phyloP scores from a whole-genome alignment of 2,329 filamentous ascomycete species.

The Talaromyces sp. region DNA sequence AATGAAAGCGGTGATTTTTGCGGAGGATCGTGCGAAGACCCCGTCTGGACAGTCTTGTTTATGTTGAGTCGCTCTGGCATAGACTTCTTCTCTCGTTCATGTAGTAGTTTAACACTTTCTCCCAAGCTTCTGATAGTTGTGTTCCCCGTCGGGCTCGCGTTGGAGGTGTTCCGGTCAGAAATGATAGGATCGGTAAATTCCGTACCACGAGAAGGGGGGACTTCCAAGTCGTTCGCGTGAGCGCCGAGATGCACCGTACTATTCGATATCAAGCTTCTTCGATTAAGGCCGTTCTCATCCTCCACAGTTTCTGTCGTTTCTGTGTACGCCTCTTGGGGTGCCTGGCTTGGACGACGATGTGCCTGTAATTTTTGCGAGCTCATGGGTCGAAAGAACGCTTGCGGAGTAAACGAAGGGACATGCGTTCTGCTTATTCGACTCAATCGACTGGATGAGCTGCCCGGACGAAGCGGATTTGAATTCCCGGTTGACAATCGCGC shows the following conservation, averaged over 20 bases:
- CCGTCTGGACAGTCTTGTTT: conserved; percentile 57
- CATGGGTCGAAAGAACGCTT: conserved; percentile 94
- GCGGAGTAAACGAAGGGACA: conserved; percentile 81
- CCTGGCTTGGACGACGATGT: conserved; percentile 62
- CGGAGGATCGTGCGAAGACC: conserved; percentile 55
- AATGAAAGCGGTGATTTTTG: conserved; percentile 73
- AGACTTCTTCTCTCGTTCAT: conserved; percentile 48
- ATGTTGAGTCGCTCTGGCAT: conserved; percentile 54
- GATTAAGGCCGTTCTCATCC: conserved; percentile 49
- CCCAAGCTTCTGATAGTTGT: conserved; percentile 62
- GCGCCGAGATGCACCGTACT: conserved; percentile 38
- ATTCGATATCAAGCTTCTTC: conserved; percentile 60
- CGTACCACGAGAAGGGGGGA: conserved; percentile 72
- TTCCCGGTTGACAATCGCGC: conserved; percentile 37
- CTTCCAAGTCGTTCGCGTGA: conserved; percentile 47
- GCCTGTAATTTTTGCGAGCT: conserved; percentile 92
- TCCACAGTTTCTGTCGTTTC: conserved; percentile 41
- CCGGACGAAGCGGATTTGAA: conserved; percentile 51
- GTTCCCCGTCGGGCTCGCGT: conserved; percentile 66
- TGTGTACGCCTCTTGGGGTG: conserved; percentile 42
- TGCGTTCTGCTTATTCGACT: conserved; percentile 78
- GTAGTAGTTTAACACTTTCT: conserved; percentile 76
- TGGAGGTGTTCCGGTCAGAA: conserved; percentile 67
- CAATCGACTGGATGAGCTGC: conserved; percentile 44
- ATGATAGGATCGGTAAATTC: conserved; percentile 74